Conservation (phyloP, 441 rosid genomes). For the Cnidoscolus chayamansa region DNA sequence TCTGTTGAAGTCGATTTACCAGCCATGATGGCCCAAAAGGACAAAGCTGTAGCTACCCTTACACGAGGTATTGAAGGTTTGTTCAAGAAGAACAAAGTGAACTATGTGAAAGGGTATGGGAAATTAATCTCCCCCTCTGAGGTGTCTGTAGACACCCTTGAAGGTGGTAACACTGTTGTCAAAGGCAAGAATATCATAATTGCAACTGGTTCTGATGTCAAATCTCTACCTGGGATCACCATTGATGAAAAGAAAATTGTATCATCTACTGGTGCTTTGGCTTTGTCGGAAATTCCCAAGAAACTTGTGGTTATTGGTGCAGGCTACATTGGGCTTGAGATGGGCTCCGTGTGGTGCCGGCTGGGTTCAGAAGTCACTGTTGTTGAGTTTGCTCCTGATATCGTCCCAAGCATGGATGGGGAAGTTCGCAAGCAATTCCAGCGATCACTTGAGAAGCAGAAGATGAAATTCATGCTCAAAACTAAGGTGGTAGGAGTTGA, state of each 20-base stretch:
- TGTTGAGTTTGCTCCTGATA: conserved; percentile 94
- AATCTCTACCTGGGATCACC: conserved; percentile 87
- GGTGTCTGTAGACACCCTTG: conserved; percentile 77
- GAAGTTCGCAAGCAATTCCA: conserved; percentile 96
- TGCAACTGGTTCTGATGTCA: conserved; percentile 95
- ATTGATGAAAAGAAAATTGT: conserved; percentile 92
- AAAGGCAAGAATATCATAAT: conserved; percentile 87
- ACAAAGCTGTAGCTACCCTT: conserved; percentile 82
- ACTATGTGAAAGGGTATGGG: conserved; percentile 91
- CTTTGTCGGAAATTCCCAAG: conserved; percentile 75
- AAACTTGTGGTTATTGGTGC: conserved; percentile 94
- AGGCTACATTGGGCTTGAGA: conserved; percentile 96
- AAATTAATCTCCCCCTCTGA: conserved; percentile 79
- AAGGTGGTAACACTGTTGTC: conserved; percentile 70
- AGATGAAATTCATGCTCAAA: conserved; percentile 96
- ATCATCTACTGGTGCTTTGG: conserved; percentile 97
- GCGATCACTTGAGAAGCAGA: conserved; percentile 85
- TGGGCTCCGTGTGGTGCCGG: conserved; percentile 97
- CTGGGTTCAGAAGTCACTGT: conserved; percentile 96
- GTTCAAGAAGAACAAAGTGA: conserved; percentile 95
- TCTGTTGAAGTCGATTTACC: conserved; percentile 92
- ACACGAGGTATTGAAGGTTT: conserved; percentile 92
- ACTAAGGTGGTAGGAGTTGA: conserved; percentile 93
- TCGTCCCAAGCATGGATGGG: conserved; percentile 93
- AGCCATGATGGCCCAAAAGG: conserved; percentile 93